A percentile compares a stretch with the other conserved stretches of the same genome.
These are phyloP conservation scores for Botrytis squamosa DNA, from an alignment of 2,329 filamentous ascomycete genomes.

Conservation along the genomic window DNA sequence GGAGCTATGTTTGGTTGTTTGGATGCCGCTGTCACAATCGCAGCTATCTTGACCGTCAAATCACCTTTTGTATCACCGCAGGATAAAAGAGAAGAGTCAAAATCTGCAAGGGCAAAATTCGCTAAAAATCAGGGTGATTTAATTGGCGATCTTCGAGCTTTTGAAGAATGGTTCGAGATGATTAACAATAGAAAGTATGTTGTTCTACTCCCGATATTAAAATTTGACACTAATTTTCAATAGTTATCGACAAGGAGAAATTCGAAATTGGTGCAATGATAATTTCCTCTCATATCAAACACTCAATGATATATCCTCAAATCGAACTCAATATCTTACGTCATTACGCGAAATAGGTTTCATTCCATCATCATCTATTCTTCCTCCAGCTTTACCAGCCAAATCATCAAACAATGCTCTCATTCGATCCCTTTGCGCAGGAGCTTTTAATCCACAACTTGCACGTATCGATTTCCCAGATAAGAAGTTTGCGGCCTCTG, in stretches of 20 bases:
- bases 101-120: conserved; percentile 73
- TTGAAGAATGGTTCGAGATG: conserved; percentile 76
- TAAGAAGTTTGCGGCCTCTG: conserved; percentile 87
- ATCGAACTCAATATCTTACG: conserved; percentile 79
- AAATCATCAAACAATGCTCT: conserved; percentile 45
- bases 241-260: conserved; percentile 55
- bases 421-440: conserved; percentile 44
- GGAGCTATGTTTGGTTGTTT: conserved; percentile 92
- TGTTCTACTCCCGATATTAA: neutral
- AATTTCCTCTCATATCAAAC: conserved; percentile 84
- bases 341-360: conserved; percentile 86
- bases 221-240: conserved; percentile 23
- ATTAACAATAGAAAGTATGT: conserved; percentile 51
- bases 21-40: conserved; percentile 83
- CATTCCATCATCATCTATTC: conserved; percentile 46
- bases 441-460: conserved; percentile 69
- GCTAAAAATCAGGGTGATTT: conserved; percentile 79
- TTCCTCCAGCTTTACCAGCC: conserved; percentile 45
- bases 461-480: conserved; percentile 91
- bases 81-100: conserved; percentile 78
- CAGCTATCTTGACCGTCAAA: conserved; percentile 85
- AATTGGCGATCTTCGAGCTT: conserved; percentile 81
- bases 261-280: conserved; percentile 76
- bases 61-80: conserved; percentile 84
- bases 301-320: conserved; percentile 83